Conservation (phyloP, 1,284 basidiomycete species). For the Puccinia novopanici region DNA sequence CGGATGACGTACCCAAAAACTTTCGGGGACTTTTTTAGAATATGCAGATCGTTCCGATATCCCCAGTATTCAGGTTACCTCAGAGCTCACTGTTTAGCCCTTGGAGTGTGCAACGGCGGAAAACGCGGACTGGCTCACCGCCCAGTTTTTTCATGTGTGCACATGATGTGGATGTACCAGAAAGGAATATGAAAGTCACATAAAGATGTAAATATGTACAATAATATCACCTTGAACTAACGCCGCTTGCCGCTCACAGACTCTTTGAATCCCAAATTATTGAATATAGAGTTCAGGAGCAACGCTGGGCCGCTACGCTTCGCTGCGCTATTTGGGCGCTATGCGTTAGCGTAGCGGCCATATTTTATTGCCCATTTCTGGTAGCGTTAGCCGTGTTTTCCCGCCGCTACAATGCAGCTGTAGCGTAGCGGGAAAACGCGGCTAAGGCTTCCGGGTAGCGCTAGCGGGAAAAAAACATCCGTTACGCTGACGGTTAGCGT, state of each 20-base stretch:
- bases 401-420: no score
- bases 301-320: no score
- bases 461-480: no score
- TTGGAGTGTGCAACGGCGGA: conserved; percentile 7
- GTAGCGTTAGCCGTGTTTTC: no score
- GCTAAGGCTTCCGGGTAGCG: no score
- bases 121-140: conserved; percentile 16
- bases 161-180: conserved; percentile 10
- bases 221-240: conserved; percentile 6
- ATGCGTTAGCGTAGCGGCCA: no score
- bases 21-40: background rate
- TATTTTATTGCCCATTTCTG: no score
- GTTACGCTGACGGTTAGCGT: no score
- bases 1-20: background rate
- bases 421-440: no score
- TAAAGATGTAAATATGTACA: background rate
- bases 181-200: background rate
- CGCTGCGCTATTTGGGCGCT: no score
- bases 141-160: conserved; percentile 8
- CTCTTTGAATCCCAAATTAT: background rate
- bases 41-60: background rate
- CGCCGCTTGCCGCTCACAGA: conserved; percentile 7
- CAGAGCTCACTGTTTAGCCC: background rate
- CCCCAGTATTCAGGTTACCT: conserved; percentile 5
- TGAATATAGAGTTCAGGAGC: background rate